These are phyloP conservation scores for Vaccinium darrowii DNA, from an alignment of 148 eudicot species.

Conservation along the genomic window DNA sequence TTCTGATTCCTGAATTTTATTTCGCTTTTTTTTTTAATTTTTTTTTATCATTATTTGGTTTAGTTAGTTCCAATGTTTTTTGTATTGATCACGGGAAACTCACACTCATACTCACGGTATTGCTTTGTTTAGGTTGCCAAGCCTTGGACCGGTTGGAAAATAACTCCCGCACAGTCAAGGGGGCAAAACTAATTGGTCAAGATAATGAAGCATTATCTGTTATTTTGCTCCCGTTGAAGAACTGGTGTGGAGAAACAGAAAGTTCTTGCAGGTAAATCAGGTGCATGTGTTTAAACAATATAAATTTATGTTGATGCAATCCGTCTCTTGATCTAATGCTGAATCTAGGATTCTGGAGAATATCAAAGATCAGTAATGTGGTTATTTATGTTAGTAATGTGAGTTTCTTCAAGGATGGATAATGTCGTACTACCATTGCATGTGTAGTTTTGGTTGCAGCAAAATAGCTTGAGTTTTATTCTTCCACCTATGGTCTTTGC, in stretches of 20 bases:
- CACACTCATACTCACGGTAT: not conserved
- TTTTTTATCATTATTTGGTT: not conserved
- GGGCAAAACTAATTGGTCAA: conserved; percentile 83
- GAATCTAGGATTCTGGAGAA: not conserved
- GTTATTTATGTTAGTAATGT: not conserved
- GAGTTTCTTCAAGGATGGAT: not conserved
- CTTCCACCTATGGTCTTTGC: not conserved
- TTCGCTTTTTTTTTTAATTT: not conserved
- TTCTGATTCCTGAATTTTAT: not conserved
- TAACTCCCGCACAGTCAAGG: conserved; percentile 72
- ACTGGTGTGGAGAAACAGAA: conserved; percentile 41
- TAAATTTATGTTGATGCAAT: conserved; percentile 1
- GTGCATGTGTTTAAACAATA: not conserved
- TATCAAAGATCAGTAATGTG: not conserved
- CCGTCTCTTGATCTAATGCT: not conserved
- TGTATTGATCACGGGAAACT: not conserved
- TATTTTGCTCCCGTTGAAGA: conserved; percentile 69
- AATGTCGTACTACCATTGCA: not conserved
- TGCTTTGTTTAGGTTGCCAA: conserved; percentile 58
- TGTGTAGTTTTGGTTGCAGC: not conserved
- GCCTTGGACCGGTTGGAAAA: conserved; percentile 77
- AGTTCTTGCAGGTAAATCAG: conserved; percentile 51
- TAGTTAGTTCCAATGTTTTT: not conserved
- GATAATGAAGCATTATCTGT: conserved; percentile 70
- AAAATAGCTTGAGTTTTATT: not conserved